Conservation (phyloP, 495 filamentous ascomycete genomes). For the Penicillium canescens region DNA sequence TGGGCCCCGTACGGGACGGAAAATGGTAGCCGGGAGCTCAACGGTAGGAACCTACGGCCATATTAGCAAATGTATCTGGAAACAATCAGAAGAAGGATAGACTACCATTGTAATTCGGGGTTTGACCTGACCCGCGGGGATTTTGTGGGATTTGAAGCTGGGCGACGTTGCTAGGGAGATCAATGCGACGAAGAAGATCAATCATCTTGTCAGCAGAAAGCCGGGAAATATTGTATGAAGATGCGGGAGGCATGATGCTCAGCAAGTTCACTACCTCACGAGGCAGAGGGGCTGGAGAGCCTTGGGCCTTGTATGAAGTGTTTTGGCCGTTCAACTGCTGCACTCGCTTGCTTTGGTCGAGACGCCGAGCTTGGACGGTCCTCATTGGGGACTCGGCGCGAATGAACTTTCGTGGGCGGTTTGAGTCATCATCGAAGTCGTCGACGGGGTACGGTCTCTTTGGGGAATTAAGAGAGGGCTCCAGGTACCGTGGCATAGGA, state of each 20-base stretch:
- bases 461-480: conserved; percentile 63
- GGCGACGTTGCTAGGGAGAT: conserved; percentile 59
- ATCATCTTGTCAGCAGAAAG: conserved; percentile 75
- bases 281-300: conserved; percentile 60
- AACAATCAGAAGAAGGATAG: not conserved
- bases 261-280: conserved; percentile 79
- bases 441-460: conserved; percentile 71
- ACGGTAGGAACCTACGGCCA: conserved; percentile 34
- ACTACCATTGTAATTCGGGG: conserved; percentile 37
- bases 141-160: conserved; percentile 44
- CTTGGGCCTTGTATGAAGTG: conserved; percentile 42
- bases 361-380: conserved; percentile 74
- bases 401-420: conserved; percentile 74
- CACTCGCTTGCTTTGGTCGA: conserved; percentile 72
- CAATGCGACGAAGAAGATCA: conserved; percentile 64
- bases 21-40: conserved; percentile 6
- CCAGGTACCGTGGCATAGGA: conserved; percentile 51
- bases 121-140: conserved; percentile 32
- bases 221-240: conserved; percentile 63
- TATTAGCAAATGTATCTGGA: not conserved
- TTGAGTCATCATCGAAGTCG: conserved; percentile 67
- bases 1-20: not conserved
- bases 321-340: conserved; percentile 37
- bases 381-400: conserved; percentile 88
- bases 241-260: conserved; percentile 76